Conservation (phyloP, 371 early-diverging fungal species). For the Mycotypha africana region DNA sequence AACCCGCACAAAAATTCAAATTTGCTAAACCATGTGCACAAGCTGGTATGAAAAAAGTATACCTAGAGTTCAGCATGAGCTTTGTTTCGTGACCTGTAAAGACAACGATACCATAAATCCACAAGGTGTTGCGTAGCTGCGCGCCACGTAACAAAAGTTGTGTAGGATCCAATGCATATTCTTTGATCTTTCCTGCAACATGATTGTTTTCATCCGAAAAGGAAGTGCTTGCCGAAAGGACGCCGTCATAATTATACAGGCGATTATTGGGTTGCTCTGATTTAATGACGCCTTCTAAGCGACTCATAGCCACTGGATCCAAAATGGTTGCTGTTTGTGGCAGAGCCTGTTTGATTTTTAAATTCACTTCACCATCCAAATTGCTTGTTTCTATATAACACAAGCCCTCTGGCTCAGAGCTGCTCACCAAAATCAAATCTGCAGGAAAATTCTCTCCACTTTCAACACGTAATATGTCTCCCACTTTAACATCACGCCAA, state of each 20-base stretch:
- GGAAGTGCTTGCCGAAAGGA: conserved; percentile 43
- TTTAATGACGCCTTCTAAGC: conserved; percentile 55
- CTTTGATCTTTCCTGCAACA: conserved; percentile 50
- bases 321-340: conserved; percentile 65
- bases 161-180: conserved; percentile 72
- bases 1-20: no score
- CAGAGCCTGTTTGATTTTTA: conserved; percentile 86
- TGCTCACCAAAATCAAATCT: conserved; percentile 84
- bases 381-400: conserved; percentile 96
- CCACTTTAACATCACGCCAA: conserved; percentile 83
- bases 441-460: conserved; percentile 91
- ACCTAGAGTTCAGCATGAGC: conserved; percentile 82
- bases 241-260: conserved; percentile 83
- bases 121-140: conserved; percentile 75
- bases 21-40: no score
- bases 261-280: conserved; percentile 87
- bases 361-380: conserved; percentile 93
- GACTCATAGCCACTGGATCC: conserved; percentile 54
- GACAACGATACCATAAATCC: conserved; percentile 82
- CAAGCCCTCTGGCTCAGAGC: conserved; percentile 79
- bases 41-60: no score
- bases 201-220: conserved; percentile 14
- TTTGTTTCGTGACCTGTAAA: conserved; percentile 92
- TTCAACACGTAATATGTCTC: conserved; percentile 87
- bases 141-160: conserved; percentile 84